phyloP scores from a whole-genome alignment of 169 alveolate species.

The Neospora caninum region DNA sequence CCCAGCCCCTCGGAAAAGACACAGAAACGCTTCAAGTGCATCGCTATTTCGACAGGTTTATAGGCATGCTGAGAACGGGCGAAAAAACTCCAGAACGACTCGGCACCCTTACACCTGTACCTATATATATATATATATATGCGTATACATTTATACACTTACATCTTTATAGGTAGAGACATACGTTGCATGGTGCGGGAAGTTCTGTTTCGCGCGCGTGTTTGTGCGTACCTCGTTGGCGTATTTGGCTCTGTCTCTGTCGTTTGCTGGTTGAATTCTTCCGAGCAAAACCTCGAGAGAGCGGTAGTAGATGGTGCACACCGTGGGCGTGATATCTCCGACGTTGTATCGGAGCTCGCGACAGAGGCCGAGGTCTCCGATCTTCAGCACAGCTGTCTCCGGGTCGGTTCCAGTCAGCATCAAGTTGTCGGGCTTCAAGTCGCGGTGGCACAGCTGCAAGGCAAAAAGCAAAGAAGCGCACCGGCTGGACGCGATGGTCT shows the following conservation, averaged over 20 bases:
- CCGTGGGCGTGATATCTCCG: constrained; percentile 89
- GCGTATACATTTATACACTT: background rate
- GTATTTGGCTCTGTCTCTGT: constrained; percentile 27
- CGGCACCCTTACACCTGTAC: background rate
- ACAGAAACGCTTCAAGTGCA: no score
- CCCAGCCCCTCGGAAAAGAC: no score
- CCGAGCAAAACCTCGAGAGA: constrained; percentile 87
- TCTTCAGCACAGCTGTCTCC: constrained; percentile 77
- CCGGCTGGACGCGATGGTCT: no score
- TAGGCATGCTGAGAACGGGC: no score
- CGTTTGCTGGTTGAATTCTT: constrained; percentile 67
- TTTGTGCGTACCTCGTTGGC: constrained; percentile 36
- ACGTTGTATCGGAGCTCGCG: constrained; percentile 82
- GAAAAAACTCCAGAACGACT: no score
- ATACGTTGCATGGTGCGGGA: no score
- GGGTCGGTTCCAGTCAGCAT: constrained; percentile 80
- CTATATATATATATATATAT: background rate
- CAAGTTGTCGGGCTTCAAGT: constrained; percentile 91
- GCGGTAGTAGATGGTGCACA: constrained; percentile 87
- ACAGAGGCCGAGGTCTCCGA: constrained; percentile 92
- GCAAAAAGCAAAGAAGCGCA: background rate
- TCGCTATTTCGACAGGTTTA: no score
- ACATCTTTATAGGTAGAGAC: no score
- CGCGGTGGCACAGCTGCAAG: constrained; percentile 85
- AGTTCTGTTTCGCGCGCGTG: background rate